phyloP scores from a whole-genome alignment of 495 filamentous ascomycete species.

The Podospora tetraspora region DNA sequence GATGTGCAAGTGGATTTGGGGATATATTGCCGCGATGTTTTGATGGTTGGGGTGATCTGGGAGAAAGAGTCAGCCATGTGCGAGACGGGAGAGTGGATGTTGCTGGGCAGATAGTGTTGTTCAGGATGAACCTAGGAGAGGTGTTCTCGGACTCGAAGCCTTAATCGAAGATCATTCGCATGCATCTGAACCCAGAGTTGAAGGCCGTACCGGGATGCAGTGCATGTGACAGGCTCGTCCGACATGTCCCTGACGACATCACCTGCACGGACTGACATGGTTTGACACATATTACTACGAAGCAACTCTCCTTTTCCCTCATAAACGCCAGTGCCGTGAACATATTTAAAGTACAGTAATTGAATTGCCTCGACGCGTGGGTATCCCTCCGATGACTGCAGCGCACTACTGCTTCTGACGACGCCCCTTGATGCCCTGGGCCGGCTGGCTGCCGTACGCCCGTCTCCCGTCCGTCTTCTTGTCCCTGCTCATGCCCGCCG shows the following conservation, averaged over 20 bases:
- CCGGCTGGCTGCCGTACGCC: conserved; percentile 66
- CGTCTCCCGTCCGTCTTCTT: conserved; percentile 76
- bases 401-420: background rate
- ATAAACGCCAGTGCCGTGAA: background rate
- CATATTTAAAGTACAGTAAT: background rate
- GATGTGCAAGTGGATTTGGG: background rate
- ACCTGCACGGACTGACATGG: background rate
- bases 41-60: background rate
- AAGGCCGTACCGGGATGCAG: background rate
- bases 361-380: background rate
- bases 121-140: background rate
- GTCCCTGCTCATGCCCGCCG: conserved; percentile 79
- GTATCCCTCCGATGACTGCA: background rate
- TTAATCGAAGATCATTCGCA: background rate
- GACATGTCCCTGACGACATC: background rate
- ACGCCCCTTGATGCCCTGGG: conserved; percentile 24
- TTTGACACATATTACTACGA: background rate
- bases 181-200: background rate
- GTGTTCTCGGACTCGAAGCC: background rate
- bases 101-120: background rate
- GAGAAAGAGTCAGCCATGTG: background rate
- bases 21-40: background rate
- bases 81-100: background rate
- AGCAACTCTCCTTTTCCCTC: background rate
- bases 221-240: background rate